phyloP scores from a whole-genome alignment of 495 filamentous ascomycete species.

The Podospora anserina region DNA sequence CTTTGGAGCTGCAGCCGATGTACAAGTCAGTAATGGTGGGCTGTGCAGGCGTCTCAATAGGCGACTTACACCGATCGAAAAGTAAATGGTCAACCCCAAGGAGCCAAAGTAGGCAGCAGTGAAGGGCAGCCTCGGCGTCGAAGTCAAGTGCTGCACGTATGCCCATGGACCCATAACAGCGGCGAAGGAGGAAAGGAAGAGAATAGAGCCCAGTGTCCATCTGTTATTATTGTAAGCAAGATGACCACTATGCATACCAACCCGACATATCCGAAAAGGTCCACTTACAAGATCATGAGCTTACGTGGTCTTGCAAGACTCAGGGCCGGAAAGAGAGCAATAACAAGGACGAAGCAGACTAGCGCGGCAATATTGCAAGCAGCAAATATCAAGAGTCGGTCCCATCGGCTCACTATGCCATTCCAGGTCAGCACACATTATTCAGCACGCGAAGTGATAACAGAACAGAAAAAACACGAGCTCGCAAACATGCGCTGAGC shows the following conservation, averaged over 20 bases:
- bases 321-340: conserved; percentile 74
- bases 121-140: conserved; percentile 82
- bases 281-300: conserved; percentile 92
- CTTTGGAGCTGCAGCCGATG: conserved; percentile 60
- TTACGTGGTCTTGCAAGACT: conserved; percentile 78
- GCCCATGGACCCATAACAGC: conserved; percentile 84
- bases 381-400: conserved; percentile 85
- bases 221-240: conserved; percentile 45
- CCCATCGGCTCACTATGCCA: conserved; percentile 87
- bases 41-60: not conserved
- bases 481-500: not conserved
- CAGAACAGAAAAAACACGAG: not conserved
- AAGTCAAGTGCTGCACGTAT: conserved; percentile 82
- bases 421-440: not conserved
- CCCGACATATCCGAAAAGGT: not conserved
- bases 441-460: not conserved
- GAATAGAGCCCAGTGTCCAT: conserved; percentile 87
- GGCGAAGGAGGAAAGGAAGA: conserved; percentile 92
- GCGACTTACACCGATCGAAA: conserved; percentile 79
- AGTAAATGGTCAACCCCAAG: conserved; percentile 85
- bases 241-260: not conserved
- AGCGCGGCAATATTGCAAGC: conserved; percentile 88
- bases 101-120: conserved; percentile 97
- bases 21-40: conserved; percentile 21
- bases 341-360: conserved; percentile 89